Base-by-base conservation (phyloP, 495 filamentous ascomycete genomes). In the Bathelium albidoporum region DNA sequence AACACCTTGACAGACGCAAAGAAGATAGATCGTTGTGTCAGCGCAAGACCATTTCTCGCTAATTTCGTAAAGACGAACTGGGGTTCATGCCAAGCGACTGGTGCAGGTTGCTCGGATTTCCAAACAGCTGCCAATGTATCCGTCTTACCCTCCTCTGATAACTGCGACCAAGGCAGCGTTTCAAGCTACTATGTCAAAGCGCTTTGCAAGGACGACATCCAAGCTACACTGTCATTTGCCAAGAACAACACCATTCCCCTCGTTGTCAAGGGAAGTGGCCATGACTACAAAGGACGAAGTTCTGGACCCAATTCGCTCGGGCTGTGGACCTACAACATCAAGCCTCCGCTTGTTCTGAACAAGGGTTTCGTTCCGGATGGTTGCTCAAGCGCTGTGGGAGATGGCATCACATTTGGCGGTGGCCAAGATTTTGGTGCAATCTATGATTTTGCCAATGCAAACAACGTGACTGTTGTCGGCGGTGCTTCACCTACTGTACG, bases 261-360 rank as follows among this genome's bases (percentile, higher is more conserved):
- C 11, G 62, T 58, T 16, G 58, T 58, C 45, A 63, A 63, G 41
- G 58, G 58, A 22, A 20, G 14, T 24, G 62, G 62, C 9, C 45
- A 63, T 59, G 62, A 58, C 62, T 63, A 63, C 28, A 63, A 63
- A 39, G 62, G 62, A n/a, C 62, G 62, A 24, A 34, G 28, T 11
- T 63, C 62, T 18, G 62, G 11, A 14, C 52, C 45, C 18, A 59
- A 59, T 31, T n/a, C 52, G 4, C 52, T 63, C 16, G 62, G 44
- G 18, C 45, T 63, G 10, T 63, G 62, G 62, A 63, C 62, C 22
- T 39, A 63, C 49, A 63, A 59, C 34, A 14, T 58, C 14, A 45
- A 63, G 52, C 62, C 62, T 14, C 45, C 62, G 2, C 9, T 63
- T 4, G 58, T 18, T 12, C 2, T 59, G 11, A n/a, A 5, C 14